Conservation (phyloP, 2,329 filamentous ascomycete species). For the Ceratocystis variospora region DNA sequence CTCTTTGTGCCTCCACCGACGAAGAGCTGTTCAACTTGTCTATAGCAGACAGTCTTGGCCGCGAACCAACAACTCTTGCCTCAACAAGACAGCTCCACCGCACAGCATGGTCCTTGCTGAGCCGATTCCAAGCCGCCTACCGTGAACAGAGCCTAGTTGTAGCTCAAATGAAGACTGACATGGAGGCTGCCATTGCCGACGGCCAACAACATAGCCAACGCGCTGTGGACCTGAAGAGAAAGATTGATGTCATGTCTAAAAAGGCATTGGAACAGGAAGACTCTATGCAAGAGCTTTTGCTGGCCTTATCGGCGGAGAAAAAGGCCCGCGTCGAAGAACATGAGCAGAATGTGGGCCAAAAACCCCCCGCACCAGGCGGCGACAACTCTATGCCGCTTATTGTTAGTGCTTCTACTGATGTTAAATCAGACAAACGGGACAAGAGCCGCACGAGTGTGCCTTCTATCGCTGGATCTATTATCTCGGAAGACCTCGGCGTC, state of each 20-base stretch:
- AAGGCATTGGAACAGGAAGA: conserved; percentile 41
- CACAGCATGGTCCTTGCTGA: conserved; percentile 42
- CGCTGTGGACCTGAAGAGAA: conserved; percentile 40
- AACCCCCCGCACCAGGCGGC: background rate
- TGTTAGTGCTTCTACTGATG: background rate
- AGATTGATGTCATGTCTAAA: conserved; percentile 45
- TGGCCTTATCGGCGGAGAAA: conserved; percentile 40
- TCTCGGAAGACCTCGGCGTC: conserved; percentile 41
- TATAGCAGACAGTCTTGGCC: conserved; percentile 38
- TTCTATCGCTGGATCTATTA: conserved; percentile 27
- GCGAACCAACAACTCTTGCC: conserved; percentile 12
- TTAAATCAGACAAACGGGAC: background rate
- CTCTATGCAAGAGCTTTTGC: conserved; percentile 36
- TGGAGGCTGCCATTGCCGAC: conserved; percentile 41
- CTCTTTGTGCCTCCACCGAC: conserved; percentile 24
- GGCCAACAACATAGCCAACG: conserved; percentile 41
- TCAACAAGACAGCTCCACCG: conserved; percentile 16
- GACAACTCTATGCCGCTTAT: background rate
- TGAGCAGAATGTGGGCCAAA: conserved; percentile 13
- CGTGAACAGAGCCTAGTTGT: conserved; percentile 38
- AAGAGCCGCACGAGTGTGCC: conserved; percentile 13
- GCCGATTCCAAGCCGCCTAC: conserved; percentile 45
- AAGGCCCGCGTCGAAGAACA: conserved; percentile 31
- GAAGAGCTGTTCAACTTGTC: conserved; percentile 45
- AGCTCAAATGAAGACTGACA: conserved; percentile 39